phyloP scores from a whole-genome alignment of 2,329 filamentous ascomycete species.

The Aspergillus sp. region DNA sequence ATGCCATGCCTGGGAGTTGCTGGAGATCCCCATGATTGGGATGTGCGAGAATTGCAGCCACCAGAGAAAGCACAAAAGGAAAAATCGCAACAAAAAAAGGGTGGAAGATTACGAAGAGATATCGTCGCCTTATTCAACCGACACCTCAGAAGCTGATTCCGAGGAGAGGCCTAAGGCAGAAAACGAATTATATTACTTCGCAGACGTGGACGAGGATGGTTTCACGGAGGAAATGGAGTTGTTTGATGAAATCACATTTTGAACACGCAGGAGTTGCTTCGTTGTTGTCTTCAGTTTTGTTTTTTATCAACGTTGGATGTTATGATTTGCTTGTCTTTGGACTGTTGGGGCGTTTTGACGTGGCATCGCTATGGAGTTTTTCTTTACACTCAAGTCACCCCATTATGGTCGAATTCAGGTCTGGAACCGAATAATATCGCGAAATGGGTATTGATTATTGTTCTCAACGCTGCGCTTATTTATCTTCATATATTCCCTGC shows the following conservation, averaged over 20 bases:
- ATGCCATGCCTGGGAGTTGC: slow-evolving; percentile 6
- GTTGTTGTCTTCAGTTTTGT: neutral
- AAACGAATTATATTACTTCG: neutral
- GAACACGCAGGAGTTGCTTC: neutral
- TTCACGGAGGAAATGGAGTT: slow-evolving; percentile 5
- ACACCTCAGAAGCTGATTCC: too few species aligned
- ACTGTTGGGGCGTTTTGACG: neutral
- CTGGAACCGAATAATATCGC: neutral
- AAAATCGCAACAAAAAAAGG: neutral
- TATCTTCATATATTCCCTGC: slow-evolving; percentile 50
- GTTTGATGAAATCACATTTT: slow-evolving; percentile 14
- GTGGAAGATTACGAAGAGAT: too few species aligned
- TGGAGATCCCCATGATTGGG: slow-evolving; percentile 10
- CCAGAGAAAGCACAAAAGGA: neutral
- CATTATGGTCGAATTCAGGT: too few species aligned
- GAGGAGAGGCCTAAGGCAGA: too few species aligned
- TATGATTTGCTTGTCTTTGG: neutral
- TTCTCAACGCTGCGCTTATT: neutral
- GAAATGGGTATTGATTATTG: neutral
- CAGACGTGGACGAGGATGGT: slow-evolving; percentile 2
- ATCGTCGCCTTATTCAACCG: too few species aligned
- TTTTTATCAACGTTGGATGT: neutral
- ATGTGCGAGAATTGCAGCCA: slow-evolving; percentile 9
- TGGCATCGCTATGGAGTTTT: too few species aligned
- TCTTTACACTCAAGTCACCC: too few species aligned